phyloP scores from a whole-genome alignment of 2,329 filamentous ascomycete species.

The Ophiocordyceps camponoti-saundersi region DNA sequence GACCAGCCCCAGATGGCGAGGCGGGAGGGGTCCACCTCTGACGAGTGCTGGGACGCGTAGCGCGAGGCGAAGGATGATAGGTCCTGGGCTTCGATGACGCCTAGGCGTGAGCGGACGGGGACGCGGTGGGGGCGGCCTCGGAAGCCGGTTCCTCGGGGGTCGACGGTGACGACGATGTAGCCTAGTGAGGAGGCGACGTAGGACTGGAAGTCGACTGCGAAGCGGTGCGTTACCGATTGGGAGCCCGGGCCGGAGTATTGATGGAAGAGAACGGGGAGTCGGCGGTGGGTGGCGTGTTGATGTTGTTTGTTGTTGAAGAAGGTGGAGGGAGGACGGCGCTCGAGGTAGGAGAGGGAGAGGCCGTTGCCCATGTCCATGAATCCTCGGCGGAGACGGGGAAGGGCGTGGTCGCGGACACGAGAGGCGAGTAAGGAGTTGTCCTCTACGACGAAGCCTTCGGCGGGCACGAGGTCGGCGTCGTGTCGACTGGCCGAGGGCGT shows the following conservation, averaged over 20 bases:
- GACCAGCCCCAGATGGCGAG: constrained; percentile 98
- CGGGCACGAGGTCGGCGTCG: constrained; percentile 48
- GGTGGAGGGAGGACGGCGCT: constrained; percentile 56
- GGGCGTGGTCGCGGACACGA: constrained; percentile 56
- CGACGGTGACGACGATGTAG: constrained; percentile 88
- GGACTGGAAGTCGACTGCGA: constrained; percentile 74
- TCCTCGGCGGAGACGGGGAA: constrained; percentile 69
- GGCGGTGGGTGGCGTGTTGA: constrained; percentile 54
- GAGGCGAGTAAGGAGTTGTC: constrained; percentile 56
- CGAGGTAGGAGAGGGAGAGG: constrained; percentile 54
- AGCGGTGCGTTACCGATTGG: constrained; percentile 67
- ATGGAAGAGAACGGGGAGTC: constrained; percentile 88
- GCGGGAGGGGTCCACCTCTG: constrained; percentile 66
- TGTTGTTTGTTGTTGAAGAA: constrained; percentile 31
- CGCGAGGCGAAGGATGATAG: constrained; percentile 48
- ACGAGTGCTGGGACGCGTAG: constrained; percentile 24
- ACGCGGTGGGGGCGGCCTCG: constrained; percentile 73
- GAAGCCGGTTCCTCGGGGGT: constrained; percentile 83
- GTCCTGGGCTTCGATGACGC: constrained; percentile 69
- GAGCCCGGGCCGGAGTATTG: constrained; percentile 93
- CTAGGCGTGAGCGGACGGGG: constrained; percentile 67
- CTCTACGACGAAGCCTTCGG: constrained; percentile 45
- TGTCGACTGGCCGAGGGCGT: constrained; percentile 51
- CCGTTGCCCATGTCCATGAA: constrained; percentile 69
- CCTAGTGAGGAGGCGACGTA: constrained; percentile 74